Percentiles rank a stretch among this genome's conserved stretches.
These are phyloP conservation scores for Trichoderma parareesei DNA, from an alignment of 495 filamentous ascomycete species.

Conservation along the genomic window DNA sequence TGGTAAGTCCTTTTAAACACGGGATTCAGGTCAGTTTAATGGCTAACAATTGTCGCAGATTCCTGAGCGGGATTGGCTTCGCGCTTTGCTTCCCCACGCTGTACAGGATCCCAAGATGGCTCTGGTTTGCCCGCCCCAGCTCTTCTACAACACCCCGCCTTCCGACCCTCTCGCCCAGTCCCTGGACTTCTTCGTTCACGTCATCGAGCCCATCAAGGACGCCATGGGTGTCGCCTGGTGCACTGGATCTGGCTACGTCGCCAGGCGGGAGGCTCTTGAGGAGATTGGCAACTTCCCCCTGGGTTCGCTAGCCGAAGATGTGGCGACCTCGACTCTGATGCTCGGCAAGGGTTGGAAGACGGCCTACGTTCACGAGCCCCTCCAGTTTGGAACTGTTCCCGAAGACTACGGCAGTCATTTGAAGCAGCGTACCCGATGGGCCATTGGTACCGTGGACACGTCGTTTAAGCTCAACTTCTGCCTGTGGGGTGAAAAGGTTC, in stretches of 20 bases:
- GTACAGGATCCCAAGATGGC: conserved; percentile 38
- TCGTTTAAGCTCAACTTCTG: conserved; percentile 39
- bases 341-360: conserved; percentile 44
- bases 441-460: conserved; percentile 35
- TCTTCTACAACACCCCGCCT: conserved; percentile 46
- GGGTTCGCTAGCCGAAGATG: conserved; percentile 44
- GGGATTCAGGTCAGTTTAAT: neutral
- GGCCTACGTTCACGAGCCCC: conserved; percentile 40
- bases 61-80: conserved; percentile 44
- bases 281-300: conserved; percentile 44
- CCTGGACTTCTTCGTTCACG: conserved; percentile 39
- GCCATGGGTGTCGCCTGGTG: conserved; percentile 41
- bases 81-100: conserved; percentile 40
- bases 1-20: conserved; percentile 19
- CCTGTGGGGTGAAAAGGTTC: conserved; percentile 30
- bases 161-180: conserved; percentile 43
- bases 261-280: conserved; percentile 40
- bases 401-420: conserved; percentile 39
- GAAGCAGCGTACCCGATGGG: conserved; percentile 47
- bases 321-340: conserved; percentile 38
- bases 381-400: conserved; percentile 46
- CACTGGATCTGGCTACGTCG: conserved; percentile 45
- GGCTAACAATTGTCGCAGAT: conserved; percentile 21
- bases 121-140: conserved; percentile 45
- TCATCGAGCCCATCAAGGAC: conserved; percentile 46